phyloP scores from a whole-genome alignment of 2,329 filamentous ascomycete genomes.

The Blastomyces silverae region DNA sequence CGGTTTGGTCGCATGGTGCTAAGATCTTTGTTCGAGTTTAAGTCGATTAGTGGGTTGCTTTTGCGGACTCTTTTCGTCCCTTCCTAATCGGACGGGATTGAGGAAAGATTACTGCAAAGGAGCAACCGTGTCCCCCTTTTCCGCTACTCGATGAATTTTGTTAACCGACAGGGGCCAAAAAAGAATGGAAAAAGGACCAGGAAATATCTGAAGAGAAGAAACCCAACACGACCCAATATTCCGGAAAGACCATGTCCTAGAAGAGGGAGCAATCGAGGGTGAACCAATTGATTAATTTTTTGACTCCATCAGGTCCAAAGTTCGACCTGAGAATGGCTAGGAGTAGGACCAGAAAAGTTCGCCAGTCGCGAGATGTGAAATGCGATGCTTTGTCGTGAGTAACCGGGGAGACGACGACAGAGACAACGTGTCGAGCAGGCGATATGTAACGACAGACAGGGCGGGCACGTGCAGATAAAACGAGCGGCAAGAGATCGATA shows the following conservation, averaged over 20 bases:
- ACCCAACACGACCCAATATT: background rate
- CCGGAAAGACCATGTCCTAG: background rate
- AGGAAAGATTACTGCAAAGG: background rate
- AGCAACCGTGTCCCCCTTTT: background rate
- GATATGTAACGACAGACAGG: background rate
- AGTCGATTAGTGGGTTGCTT: background rate
- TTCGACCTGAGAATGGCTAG: background rate
- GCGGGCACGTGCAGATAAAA: background rate
- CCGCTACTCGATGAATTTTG: background rate
- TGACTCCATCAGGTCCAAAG: background rate
- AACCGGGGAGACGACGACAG: background rate
- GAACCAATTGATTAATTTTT: background rate
- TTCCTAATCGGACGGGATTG: background rate
- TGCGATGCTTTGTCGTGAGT: background rate
- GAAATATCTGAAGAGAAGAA: background rate
- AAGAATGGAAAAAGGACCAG: background rate
- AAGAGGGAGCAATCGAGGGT: background rate
- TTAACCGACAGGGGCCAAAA: background rate
- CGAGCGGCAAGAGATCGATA: background rate
- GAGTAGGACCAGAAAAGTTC: background rate
- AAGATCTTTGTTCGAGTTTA: background rate
- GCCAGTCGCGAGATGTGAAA: background rate
- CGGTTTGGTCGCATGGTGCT: constrained; percentile 1
- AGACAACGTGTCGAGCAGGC: background rate
- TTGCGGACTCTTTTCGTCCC: background rate